Percentiles rank a stretch among this genome's conserved stretches.
Conservation (phyloP, 495 filamentous ascomycete species). For the Cercophora scortea region DNA sequence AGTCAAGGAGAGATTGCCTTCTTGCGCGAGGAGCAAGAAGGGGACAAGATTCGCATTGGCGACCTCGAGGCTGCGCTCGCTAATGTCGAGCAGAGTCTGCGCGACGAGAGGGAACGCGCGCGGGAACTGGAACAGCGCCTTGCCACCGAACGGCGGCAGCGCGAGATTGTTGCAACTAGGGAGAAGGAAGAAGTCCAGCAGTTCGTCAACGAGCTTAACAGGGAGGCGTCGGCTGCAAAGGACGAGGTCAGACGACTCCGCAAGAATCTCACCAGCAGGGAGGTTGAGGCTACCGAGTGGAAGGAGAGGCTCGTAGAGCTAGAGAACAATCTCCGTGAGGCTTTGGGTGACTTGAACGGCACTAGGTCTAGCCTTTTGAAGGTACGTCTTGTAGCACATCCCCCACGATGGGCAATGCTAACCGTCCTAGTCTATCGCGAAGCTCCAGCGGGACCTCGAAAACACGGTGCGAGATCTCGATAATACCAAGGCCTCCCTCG, state of each 20-base stretch:
- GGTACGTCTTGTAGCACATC: conserved; percentile 27
- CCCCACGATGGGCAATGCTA: neutral
- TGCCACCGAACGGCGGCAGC: conserved; percentile 71
- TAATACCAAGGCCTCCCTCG: conserved; percentile 59
- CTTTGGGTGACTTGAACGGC: conserved; percentile 73
- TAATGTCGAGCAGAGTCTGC: conserved; percentile 59
- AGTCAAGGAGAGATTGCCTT: conserved; percentile 90
- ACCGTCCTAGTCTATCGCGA: conserved; percentile 59
- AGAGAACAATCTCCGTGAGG: conserved; percentile 78
- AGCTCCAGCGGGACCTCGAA: conserved; percentile 82
- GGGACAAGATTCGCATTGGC: conserved; percentile 95
- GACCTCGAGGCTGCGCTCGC: conserved; percentile 78
- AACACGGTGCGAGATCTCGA: conserved; percentile 75
- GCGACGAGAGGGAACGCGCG: conserved; percentile 73
- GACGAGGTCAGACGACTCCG: conserved; percentile 78
- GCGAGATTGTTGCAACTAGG: conserved; percentile 73
- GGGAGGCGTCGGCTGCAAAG: conserved; percentile 69
- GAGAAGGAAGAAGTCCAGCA: conserved; percentile 76
- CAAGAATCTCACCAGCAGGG: conserved; percentile 70
- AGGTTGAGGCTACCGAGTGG: conserved; percentile 83
- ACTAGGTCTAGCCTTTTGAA: conserved; percentile 80
- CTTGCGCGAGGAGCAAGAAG: conserved; percentile 92
- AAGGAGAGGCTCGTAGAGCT: conserved; percentile 83
- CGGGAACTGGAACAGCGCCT: conserved; percentile 72
- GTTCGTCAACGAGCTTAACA: conserved; percentile 76